Evolutionary conservation across 768 basidiomycete genomes (phyloP).

Genomic region (Lactarius psammicola): DNA sequence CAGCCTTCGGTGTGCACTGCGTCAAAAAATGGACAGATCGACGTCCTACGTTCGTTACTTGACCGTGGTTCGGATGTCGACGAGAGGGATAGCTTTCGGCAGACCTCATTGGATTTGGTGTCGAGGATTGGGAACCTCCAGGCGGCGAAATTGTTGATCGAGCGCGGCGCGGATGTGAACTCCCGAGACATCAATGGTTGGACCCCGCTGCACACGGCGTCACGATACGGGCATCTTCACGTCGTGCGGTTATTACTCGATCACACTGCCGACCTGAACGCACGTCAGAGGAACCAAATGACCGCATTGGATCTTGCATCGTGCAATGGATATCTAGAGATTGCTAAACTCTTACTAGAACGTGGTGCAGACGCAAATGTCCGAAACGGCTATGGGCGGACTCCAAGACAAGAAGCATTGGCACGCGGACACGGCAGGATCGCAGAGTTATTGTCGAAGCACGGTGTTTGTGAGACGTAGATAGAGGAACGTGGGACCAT

Average conservation of each 20-base stretch:
- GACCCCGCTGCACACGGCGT: background rate
- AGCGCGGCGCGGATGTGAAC: background rate
- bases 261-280: background rate
- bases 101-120: background rate
- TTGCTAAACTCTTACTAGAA: background rate
- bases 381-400: background rate
- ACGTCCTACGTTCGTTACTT: background rate
- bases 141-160: background rate
- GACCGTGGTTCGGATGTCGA: background rate
- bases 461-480: too few species aligned
- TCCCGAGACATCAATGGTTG: background rate
- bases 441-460: background rate
- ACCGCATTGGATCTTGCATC: slow-evolving; percentile 8
- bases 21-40: background rate
- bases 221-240: background rate
- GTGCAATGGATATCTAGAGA: background rate
- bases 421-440: background rate
- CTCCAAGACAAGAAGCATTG: background rate
- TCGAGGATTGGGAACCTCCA: background rate
- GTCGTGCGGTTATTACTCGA: background rate
- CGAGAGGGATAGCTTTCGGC: background rate
- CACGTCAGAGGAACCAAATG: background rate
- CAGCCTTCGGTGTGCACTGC: background rate
- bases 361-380: background rate
- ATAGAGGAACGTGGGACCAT: too few species aligned